A percentile compares a stretch with the other conserved stretches of the same genome.
Evolutionary conservation across 2,329 filamentous ascomycete genomes (phyloP).

Genomic region (Arachnomyces sp.): DNA sequence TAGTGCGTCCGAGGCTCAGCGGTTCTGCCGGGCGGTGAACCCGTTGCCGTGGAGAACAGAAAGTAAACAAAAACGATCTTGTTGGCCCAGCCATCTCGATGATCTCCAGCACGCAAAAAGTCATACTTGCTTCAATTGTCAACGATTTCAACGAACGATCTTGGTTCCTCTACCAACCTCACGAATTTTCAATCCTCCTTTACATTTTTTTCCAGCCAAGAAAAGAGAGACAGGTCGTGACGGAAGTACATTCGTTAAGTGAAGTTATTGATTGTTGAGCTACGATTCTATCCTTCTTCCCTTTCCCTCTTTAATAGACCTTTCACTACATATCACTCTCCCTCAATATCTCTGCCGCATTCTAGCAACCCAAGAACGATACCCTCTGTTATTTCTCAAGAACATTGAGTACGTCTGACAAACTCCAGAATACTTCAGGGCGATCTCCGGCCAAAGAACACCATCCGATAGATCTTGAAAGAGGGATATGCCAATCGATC

Average conservation of each 20-base stretch:
- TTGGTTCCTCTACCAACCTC: constrained; percentile 7
- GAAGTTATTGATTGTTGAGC: constrained; percentile 22
- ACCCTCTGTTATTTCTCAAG: no score
- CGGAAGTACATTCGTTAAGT: constrained; percentile 1
- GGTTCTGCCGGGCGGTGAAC: constrained; percentile 25
- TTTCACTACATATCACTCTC: constrained; percentile 21
- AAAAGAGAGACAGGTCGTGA: not conserved
- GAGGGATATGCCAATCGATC: no score
- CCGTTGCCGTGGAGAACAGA: constrained; percentile 29
- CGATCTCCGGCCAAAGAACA: no score
- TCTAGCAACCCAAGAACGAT: not conserved
- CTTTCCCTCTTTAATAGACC: constrained; percentile 19
- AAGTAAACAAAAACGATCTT: constrained; percentile 31
- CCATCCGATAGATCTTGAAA: no score
- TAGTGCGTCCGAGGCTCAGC: constrained; percentile 5
- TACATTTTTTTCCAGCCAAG: no score
- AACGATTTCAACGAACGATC: not conserved
- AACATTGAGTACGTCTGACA: no score
- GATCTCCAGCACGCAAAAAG: no score
- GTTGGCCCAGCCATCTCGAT: constrained; percentile 35
- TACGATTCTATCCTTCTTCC: constrained; percentile 29
- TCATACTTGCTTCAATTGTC: no score
- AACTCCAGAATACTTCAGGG: no score
- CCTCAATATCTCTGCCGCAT: constrained; percentile 2
- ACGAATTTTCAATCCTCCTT: constrained; percentile 5